Conservation (phyloP, 208 protist species). For the Leptomonas pyrrhocoris region DNA sequence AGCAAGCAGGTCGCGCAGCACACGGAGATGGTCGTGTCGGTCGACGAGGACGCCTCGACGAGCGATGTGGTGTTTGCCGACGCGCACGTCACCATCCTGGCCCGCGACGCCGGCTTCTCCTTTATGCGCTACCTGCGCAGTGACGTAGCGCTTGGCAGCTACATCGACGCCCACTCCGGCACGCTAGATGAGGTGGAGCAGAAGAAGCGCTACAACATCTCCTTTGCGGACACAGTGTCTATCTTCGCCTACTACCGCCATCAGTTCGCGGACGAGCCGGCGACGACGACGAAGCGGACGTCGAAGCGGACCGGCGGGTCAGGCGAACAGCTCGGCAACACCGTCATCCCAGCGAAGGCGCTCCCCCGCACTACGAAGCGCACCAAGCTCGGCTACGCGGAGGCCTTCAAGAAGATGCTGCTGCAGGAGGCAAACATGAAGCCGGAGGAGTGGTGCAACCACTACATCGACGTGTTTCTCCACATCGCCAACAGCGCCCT, state of each 20-base stretch:
- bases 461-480: conserved; percentile 82
- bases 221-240: conserved; percentile 80
- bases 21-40: conserved; percentile 78
- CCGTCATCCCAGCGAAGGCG: conserved; percentile 73
- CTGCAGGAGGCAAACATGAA: conserved; percentile 78
- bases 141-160: conserved; percentile 48
- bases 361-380: conserved; percentile 42
- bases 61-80: conserved; percentile 60
- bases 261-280: conserved; percentile 45
- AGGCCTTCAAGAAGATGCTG: conserved; percentile 73
- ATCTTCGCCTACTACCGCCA: conserved; percentile 81
- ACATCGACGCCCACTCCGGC: conserved; percentile 64
- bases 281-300: conserved; percentile 4
- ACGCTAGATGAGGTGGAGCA: conserved; percentile 33
- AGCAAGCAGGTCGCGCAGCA: conserved; percentile 65
- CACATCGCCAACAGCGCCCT: conserved; percentile 82
- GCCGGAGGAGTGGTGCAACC: conserved; percentile 90
- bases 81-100: conserved; percentile 88
- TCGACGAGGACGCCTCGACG: conserved; percentile 59
- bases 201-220: conserved; percentile 73
- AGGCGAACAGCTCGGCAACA: neutral
- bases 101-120: conserved; percentile 81
- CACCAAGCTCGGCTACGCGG: conserved; percentile 45
- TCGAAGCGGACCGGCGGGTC: conserved; percentile 6
- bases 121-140: conserved; percentile 58